phyloP scores from a whole-genome alignment of 2,329 filamentous ascomycete species.

The Mycosphaerelloides madeirae region DNA sequence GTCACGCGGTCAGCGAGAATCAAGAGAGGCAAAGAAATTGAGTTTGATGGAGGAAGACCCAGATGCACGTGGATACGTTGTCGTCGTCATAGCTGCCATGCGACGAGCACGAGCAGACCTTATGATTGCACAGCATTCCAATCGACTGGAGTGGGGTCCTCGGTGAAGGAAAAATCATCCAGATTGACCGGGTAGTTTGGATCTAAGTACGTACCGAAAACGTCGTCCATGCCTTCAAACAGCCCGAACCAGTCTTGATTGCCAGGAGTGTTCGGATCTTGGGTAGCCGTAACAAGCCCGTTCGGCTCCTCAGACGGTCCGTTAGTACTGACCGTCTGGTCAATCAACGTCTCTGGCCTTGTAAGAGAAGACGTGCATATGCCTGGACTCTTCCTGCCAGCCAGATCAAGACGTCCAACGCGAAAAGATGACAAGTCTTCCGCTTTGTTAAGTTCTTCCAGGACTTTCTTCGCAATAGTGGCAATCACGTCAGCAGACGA shows the following conservation, averaged over 20 bases:
- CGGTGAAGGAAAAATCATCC: constrained; percentile 31
- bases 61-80: no score
- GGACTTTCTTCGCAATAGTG: constrained; percentile 29
- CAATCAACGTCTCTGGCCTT: constrained; percentile 19
- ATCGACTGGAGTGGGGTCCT: constrained; percentile 24
- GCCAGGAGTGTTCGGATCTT: constrained; percentile 2
- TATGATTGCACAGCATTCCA: constrained; percentile 15
- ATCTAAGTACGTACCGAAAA: constrained; percentile 32
- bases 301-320: constrained; percentile 4
- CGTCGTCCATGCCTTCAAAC: constrained; percentile 33
- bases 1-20: no score
- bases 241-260: constrained; percentile 17
- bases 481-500: constrained; percentile 46
- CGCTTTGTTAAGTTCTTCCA: constrained; percentile 27
- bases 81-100: no score
- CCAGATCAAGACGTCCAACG: constrained; percentile 14
- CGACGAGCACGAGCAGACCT: no score
- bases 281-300: background rate
- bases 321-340: constrained; percentile 7
- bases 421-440: constrained; percentile 26
- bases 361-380: constrained; percentile 19
- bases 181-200: constrained; percentile 32
- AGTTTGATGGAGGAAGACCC: no score
- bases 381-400: constrained; percentile 13
- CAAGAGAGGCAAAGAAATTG: no score